phyloP scores from a whole-genome alignment of 345 rosid species.

The Brassica nigra region DNA sequence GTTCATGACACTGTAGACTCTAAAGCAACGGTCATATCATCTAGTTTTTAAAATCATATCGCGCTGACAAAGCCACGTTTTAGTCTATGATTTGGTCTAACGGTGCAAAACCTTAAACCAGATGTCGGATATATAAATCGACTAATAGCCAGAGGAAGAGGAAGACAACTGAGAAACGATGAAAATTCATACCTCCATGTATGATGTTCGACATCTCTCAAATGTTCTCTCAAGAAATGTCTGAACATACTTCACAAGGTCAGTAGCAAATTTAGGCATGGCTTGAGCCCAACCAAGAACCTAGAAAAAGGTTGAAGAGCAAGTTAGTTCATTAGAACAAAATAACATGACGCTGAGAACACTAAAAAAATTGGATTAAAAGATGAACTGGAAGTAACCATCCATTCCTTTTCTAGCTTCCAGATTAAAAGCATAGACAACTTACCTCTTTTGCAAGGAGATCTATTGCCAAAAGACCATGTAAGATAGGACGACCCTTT shows the following conservation, averaged over 20 bases:
- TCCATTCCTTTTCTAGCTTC: slow-evolving; percentile 17
- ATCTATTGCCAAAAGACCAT: slow-evolving; percentile 95
- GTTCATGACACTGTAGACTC: background rate
- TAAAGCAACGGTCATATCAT: slow-evolving; percentile 11
- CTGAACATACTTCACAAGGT: slow-evolving; percentile 90
- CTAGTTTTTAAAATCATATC: slow-evolving; percentile 11
- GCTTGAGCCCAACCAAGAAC: slow-evolving; percentile 99
- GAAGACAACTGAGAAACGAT: slow-evolving; percentile 22
- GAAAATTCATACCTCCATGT: slow-evolving; percentile 73
- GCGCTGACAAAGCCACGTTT: slow-evolving; percentile 1
- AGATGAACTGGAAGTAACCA: background rate
- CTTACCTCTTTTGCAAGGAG: slow-evolving; percentile 95
- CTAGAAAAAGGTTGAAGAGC: slow-evolving; percentile 44
- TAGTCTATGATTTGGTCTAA: slow-evolving; percentile 2
- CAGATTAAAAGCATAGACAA: slow-evolving; percentile 24
- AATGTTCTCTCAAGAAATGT: slow-evolving; percentile 95
- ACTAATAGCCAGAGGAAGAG: slow-evolving; percentile 19
- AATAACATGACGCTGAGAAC: slow-evolving; percentile 8
- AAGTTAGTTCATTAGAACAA: slow-evolving; percentile 21
- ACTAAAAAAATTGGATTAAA: background rate
- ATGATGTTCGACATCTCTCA: slow-evolving; percentile 97
- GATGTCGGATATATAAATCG: slow-evolving; percentile 27
- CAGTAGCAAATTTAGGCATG: slow-evolving; percentile 96
- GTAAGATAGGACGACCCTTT: slow-evolving; percentile 96
- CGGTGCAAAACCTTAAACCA: slow-evolving; percentile 26